phyloP scores from a whole-genome alignment of 1,284 basidiomycete species.

The Gomphus sp. region DNA sequence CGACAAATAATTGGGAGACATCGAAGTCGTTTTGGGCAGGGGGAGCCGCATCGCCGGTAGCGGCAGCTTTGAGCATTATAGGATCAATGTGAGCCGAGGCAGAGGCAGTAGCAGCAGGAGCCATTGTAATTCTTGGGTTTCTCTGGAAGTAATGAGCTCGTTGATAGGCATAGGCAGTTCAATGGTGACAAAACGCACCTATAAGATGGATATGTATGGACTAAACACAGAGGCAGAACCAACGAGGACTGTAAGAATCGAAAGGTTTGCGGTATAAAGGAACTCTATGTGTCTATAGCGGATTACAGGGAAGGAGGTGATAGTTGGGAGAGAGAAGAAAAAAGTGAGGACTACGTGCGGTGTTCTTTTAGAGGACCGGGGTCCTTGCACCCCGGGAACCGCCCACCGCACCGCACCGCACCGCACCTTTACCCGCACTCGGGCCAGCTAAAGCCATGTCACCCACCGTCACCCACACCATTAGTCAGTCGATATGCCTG shows the following conservation, averaged over 20 bases:
- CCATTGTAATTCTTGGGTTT: constrained; percentile 3
- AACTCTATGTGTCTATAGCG: constrained; percentile 7
- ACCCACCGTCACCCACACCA: background rate
- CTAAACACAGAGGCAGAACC: constrained; percentile 5
- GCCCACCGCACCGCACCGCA: background rate
- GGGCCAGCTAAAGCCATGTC: background rate
- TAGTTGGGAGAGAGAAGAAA: background rate
- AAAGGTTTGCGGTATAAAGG: constrained; percentile 1
- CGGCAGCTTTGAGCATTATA: constrained; percentile 54
- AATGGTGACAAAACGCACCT: background rate
- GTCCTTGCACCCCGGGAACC: constrained; percentile 2
- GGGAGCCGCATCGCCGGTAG: constrained; percentile 17
- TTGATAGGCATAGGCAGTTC: background rate
- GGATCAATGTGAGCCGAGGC: constrained; percentile 34
- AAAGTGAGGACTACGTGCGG: background rate
- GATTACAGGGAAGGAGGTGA: background rate
- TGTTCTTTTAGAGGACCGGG: background rate
- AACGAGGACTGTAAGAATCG: constrained; percentile 8
- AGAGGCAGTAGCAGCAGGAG: constrained; percentile 25
- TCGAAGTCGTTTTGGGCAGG: constrained; percentile 44
- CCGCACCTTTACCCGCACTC: background rate
- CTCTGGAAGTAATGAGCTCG: background rate
- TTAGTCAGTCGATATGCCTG: background rate
- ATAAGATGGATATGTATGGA: background rate
- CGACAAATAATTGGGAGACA: constrained; percentile 55